Base-by-base conservation (phyloP, 495 filamentous ascomycete species). In the Penicillium waksmanii region DNA sequence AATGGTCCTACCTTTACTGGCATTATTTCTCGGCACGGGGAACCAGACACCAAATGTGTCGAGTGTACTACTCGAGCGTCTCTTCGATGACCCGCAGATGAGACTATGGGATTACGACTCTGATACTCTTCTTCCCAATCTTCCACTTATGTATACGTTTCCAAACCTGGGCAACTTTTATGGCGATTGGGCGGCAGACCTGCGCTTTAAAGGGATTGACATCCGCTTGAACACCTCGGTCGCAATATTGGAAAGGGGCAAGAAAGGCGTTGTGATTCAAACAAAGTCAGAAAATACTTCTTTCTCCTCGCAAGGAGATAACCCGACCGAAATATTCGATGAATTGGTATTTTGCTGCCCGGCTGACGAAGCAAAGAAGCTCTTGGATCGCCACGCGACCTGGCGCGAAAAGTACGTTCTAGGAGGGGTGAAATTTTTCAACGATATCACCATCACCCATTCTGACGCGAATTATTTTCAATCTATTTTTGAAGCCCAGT, bases 371-470 rank as follows among this genome's bases (percentile, higher is more conserved):
- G 85, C 90, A 9, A 84, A 86, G 52, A 80, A 81, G 10, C 77
- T 94, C 1, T 81, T 93, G 4, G 84, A 80, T 55, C 73, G 77
- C 38, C 84, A 85, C 31, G 80, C 88, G 25, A 85, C 82, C 25
- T 84, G 82, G 78, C 79, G 78, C 42, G 90, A 94, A 66, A 81
- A 73, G 31, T 84, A 76, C 23, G 85, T 94, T 35, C 84, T 94
- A 1, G 86, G 87, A 36, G 85, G 85, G 40, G 88, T 88, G n/a
- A 86, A 83, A 56, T 93, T 92, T 72, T 90, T 81, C 70, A 85
- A 93, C 77, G 90, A 96, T 69, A 84, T 94, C 61, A 96, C 91
- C 25, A 84, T 95, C 67, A 95, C 91, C 23, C 90, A 96, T 70
- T 84, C 79, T 48, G 91, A 96, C 72, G 71, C 75, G n/a, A 67